Conservation (phyloP, 495 filamentous ascomycete species). For the Pyrenopolyporus hunteri region DNA sequence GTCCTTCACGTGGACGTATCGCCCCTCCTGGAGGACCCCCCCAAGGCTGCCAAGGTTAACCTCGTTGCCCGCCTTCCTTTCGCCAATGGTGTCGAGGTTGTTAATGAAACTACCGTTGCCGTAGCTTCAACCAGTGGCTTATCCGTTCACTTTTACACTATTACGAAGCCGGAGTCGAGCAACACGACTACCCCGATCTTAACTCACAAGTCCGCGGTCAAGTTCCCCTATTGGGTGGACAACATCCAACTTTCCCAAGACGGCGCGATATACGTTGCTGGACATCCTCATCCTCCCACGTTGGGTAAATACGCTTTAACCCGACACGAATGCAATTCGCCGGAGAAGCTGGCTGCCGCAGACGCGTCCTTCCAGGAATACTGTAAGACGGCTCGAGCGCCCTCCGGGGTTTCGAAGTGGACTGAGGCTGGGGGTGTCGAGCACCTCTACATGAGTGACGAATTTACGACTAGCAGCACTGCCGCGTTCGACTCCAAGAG, state of each 20-base stretch:
- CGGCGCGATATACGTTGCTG: constrained; percentile 49
- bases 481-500: constrained; percentile 47
- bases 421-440: constrained; percentile 41
- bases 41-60: constrained; percentile 26
- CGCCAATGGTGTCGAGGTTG: constrained; percentile 36
- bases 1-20: constrained; percentile 50
- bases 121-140: constrained; percentile 45
- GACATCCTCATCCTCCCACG: constrained; percentile 47
- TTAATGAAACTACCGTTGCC: constrained; percentile 48
- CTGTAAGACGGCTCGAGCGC: constrained; percentile 35
- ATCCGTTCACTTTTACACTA: constrained; percentile 45
- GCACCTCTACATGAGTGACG: constrained; percentile 44
- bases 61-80: constrained; percentile 33
- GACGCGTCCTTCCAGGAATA: constrained; percentile 34
- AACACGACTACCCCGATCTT: constrained; percentile 23
- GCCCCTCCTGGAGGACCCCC: constrained; percentile 47
- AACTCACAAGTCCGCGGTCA: constrained; percentile 26
- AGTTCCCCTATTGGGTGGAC: constrained; percentile 46
- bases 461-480: constrained; percentile 45
- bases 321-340: constrained; percentile 36
- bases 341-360: constrained; percentile 13
- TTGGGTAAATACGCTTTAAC: constrained; percentile 37
- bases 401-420: constrained; percentile 53
- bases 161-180: constrained; percentile 11
- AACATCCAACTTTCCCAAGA: constrained; percentile 50